Base-by-base conservation (phyloP, 257 asterid species). In the Echites panduratus region DNA sequence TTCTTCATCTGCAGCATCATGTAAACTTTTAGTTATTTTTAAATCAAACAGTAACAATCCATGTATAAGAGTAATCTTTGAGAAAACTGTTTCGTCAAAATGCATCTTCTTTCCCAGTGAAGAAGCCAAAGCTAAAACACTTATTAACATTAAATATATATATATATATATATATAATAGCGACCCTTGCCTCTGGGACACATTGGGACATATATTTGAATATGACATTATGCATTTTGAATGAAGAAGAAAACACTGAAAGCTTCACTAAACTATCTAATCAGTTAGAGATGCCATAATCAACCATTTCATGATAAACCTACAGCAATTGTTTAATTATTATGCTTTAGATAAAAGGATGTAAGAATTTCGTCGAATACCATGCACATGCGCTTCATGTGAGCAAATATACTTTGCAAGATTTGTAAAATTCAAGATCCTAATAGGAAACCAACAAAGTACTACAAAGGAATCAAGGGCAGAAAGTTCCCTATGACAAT, bases 1-100 rank as follows among this genome's bases (percentile, higher is more conserved):
- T 75, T 87, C 89, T 75, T 87, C 97, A 79, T 91, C 98, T 88
- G 93, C 74, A 79, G 69, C 73, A 64, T 73, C 66, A 66, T 26
- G 38, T 11, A 35, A 66, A 63, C 47, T 26, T 45, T 48, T 17
- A 20, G 69, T 63, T 22, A 61, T 2, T 43, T 12, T 40, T 53
- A 20, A 70, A 52, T 8, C 56, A 67, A 67, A 43, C 22, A 61
- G 5, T 61, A 32, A 11, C 2, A n/a, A 5, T 32, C 44, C 43
- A 43, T 40, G 13, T 43, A n/a, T 50, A 7, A 19, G 12, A 13
- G 17, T 3, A 68, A 56, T n/a, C 49, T 27, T 1, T 20, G 0
- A 41, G 3, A 56, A 4, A 24, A 65, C 8, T 9, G 8, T 66
- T 54, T 8, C 16, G 32, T 24, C 47, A 32, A 29, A 14, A 29